Evolutionary conservation across 2,329 filamentous ascomycete species (phyloP).

Genomic region (Xylariaceae sp.): DNA sequence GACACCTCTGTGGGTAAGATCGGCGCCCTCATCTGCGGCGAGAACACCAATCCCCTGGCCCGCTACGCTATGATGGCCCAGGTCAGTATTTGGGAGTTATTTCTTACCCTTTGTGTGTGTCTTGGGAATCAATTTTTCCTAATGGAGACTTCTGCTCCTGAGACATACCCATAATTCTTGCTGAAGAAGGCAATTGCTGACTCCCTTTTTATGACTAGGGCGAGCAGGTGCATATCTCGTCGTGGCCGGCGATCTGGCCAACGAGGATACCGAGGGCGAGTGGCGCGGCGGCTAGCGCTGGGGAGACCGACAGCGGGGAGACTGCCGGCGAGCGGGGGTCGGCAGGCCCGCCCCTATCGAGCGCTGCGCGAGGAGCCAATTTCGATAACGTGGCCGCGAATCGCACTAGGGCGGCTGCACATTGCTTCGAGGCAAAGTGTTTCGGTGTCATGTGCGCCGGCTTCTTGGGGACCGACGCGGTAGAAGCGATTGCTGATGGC

Average conservation of each 20-base stretch:
- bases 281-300: background rate
- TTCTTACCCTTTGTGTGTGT: no score
- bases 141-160: no score
- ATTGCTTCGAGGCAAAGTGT: constrained; percentile 61
- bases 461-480: constrained; percentile 43
- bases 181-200: no score
- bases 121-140: no score
- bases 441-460: constrained; percentile 56
- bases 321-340: background rate
- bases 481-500: constrained; percentile 39
- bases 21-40: constrained; percentile 56
- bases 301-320: background rate
- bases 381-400: constrained; percentile 60
- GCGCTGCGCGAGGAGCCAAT: constrained; percentile 33
- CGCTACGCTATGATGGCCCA: constrained; percentile 54
- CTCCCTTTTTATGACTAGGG: no score
- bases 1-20: constrained; percentile 50
- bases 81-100: no score
- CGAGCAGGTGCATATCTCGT: constrained; percentile 58
- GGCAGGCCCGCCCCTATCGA: background rate
- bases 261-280: constrained; percentile 38
- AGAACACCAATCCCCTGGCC: constrained; percentile 61
- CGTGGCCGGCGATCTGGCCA: constrained; percentile 59
- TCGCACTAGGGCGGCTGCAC: constrained; percentile 52
- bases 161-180: no score